These are phyloP conservation scores for Backusella mclennaniae DNA, from an alignment of 192 early-diverging fungal species.

Conservation along the genomic window DNA sequence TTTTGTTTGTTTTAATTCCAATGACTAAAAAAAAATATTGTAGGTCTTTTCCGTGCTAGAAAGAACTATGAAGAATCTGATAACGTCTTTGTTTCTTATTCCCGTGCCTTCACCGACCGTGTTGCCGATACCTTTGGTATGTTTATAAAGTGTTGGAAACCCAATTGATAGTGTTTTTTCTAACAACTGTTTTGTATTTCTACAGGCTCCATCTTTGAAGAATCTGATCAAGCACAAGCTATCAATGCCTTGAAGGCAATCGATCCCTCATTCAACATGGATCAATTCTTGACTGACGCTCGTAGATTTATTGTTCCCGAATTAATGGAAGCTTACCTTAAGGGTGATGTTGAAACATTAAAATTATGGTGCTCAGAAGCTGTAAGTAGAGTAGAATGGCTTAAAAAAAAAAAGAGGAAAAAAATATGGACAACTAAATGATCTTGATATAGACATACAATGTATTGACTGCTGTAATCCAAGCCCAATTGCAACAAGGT, in stretches of 20 bases:
- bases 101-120: constrained; percentile 73
- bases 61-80: constrained; percentile 88
- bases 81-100: constrained; percentile 76
- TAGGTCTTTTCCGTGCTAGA: constrained; percentile 69
- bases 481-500: constrained; percentile 83
- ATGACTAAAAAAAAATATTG: background rate
- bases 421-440: background rate
- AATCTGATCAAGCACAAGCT: constrained; percentile 92
- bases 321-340: constrained; percentile 92
- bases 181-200: background rate
- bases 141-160: background rate
- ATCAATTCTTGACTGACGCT: constrained; percentile 88
- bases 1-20: constrained; percentile 14
- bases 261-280: constrained; percentile 84
- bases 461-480: constrained; percentile 79
- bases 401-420: constrained; percentile 2
- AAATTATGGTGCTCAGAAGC: constrained; percentile 95
- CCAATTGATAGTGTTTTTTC: background rate
- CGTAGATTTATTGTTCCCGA: constrained; percentile 94
- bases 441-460: constrained; percentile 58
- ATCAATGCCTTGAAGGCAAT: constrained; percentile 79
- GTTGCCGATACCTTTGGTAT: constrained; percentile 71
- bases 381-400: constrained; percentile 41
- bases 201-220: constrained; percentile 76
- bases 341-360: constrained; percentile 78